A percentile compares a stretch with the other conserved stretches of the same genome.
phyloP scores from a whole-genome alignment of 2,329 filamentous ascomycete species.

The Fusarium nodosum region DNA sequence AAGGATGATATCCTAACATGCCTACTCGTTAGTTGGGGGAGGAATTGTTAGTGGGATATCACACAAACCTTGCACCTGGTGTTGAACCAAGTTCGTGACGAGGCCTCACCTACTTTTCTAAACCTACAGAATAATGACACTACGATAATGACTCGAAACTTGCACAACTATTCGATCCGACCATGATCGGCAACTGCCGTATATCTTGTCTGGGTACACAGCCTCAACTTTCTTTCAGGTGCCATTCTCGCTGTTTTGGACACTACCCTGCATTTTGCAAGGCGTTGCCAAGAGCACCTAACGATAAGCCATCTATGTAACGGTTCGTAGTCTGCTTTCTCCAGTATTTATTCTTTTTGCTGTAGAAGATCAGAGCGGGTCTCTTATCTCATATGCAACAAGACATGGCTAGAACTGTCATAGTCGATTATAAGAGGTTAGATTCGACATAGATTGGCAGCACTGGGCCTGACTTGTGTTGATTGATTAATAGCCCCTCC shows the following conservation, averaged over 20 bases:
- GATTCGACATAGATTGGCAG: not conserved
- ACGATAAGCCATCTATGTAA: not conserved
- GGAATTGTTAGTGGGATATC: not conserved
- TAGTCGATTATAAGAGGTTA: no score
- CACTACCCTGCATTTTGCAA: not conserved
- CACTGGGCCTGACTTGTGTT: no score
- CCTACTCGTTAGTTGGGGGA: accelerated
- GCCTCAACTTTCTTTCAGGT: not conserved
- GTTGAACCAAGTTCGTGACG: not conserved
- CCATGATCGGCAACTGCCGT: not conserved
- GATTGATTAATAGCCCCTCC: accelerated
- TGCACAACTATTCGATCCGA: not conserved
- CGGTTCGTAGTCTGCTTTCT: not conserved
- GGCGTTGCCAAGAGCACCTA: not conserved
- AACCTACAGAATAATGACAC: not conserved
- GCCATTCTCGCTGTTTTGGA: not conserved
- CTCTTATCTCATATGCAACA: no score
- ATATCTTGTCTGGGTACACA: not conserved
- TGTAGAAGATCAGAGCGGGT: not conserved
- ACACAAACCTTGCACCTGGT: not conserved
- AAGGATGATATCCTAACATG: not conserved
- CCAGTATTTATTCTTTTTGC: not conserved
- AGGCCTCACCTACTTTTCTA: not conserved
- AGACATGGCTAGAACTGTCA: no score
- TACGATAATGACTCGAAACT: not conserved